Base-by-base conservation (phyloP, 768 basidiomycete genomes). In the Auricularia cornea region DNA sequence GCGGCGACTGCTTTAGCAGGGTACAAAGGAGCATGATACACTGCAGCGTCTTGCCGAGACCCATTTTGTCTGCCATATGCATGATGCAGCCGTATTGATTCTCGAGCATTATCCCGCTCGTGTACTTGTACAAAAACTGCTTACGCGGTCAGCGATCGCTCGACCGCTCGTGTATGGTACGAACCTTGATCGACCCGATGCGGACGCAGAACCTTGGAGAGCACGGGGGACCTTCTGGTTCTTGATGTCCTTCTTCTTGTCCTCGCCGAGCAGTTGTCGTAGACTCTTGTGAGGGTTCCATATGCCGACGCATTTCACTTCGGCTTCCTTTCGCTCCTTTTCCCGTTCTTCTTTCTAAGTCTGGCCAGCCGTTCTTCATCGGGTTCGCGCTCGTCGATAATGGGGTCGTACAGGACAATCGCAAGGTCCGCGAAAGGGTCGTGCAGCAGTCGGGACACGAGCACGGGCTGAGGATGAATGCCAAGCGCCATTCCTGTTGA, bases 1-100 rank as follows among this genome's bases (percentile, higher is more conserved):
- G 85, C 0, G 97, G 94, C 0, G 97, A 98, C 70, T 99, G 97
- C 74, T 94, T 97, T 59, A 98, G 77, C 14, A 98, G 75, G 0
- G 96, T 98, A 94, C 95, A 98, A 63, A 99, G 75, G 23, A 99
- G 83, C 2, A 96, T 82, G 65, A 99, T 98, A 72, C 97, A 98
- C 72, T 99, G 97, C 20, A 99, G 80, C 20, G 95, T 96, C 75
- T 97, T 95, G 20, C 93, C 96, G 16, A 98, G 84, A 69, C 96
- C 96, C 96, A 99, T 99, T 75, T 96, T 96, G 70, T 99, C 96
- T 1, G 96, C 96, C 96, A 99, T n/a, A n/a, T n/a, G n/a, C n/a
- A n/a, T 98, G 73, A 99, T 99, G 71, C 96, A 98, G 0, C 81
- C 81, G 64, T 76, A 79, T 66, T 96, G 93, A 68, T 93, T 90